A percentile compares a stretch with the other conserved stretches of the same genome.
phyloP scores from a whole-genome alignment of 768 basidiomycete genomes.

The Termitomyces sp. region DNA sequence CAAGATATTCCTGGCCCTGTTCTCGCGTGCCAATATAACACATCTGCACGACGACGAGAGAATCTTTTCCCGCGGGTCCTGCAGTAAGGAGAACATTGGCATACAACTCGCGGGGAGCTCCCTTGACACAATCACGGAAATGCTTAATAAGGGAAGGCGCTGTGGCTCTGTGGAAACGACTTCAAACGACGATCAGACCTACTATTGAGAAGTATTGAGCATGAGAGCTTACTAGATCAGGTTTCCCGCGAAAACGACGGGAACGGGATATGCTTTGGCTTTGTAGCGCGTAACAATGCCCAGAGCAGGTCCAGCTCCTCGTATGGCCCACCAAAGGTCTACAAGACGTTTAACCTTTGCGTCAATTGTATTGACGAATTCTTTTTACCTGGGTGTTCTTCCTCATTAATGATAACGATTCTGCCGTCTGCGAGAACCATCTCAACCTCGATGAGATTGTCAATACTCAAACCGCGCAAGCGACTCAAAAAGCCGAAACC shows the following conservation, averaged over 20 bases:
- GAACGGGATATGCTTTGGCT: conserved; percentile 83
- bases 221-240: conserved; percentile 70
- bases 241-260: conserved; percentile 89
- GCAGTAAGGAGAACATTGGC: conserved; percentile 89
- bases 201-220: background rate
- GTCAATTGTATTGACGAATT: background rate
- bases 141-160: conserved; percentile 86
- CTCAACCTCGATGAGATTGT: conserved; percentile 88
- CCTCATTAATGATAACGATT: conserved; percentile 74
- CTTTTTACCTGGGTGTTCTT: conserved; percentile 60
- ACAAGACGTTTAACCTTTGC: background rate
- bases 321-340: conserved; percentile 88
- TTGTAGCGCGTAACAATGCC: conserved; percentile 89
- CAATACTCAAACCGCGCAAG: conserved; percentile 80
- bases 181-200: conserved; percentile 21
- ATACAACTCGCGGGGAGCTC: conserved; percentile 82
- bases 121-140: conserved; percentile 90
- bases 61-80: conserved; percentile 78
- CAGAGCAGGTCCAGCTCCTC: conserved; percentile 78
- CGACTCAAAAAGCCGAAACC: conserved; percentile 89
- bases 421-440: conserved; percentile 87
- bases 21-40: conserved; percentile 80
- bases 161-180: conserved; percentile 84
- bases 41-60: conserved; percentile 87
- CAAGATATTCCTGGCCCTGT: conserved; percentile 71